Percentiles rank a stretch among this genome's conserved stretches.
These are phyloP conservation scores for Citeromyces matritensis DNA, from an alignment of 805 yeast genomes.

Conservation along the genomic window DNA sequence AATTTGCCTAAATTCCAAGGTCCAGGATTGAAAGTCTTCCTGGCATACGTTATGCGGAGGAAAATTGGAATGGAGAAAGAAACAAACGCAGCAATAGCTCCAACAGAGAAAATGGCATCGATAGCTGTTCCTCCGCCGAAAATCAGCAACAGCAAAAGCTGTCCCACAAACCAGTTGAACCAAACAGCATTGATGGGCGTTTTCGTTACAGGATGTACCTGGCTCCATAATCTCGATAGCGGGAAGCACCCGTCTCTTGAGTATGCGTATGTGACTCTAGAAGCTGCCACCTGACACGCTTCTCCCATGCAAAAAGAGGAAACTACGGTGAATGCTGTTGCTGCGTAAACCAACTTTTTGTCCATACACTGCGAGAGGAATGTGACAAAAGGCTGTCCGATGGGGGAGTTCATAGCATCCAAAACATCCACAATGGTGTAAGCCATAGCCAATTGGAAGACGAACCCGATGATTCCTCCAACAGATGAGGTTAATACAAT, in stretches of 20 bases:
- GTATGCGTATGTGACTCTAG: constrained; percentile 53
- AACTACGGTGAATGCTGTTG: constrained; percentile 26
- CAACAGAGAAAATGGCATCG: constrained; percentile 59
- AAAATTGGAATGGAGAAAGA: constrained; percentile 54
- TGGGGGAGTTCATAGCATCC: constrained; percentile 27
- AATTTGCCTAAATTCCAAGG: constrained; percentile 51
- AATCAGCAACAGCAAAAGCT: constrained; percentile 36
- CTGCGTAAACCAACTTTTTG: constrained; percentile 21
- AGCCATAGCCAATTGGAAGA: constrained; percentile 43
- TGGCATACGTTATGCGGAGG: constrained; percentile 39
- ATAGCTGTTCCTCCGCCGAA: constrained; percentile 55
- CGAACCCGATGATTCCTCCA: constrained; percentile 42
- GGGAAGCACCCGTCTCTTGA: constrained; percentile 61
- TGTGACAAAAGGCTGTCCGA: constrained; percentile 44
- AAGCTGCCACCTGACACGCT: constrained; percentile 50
- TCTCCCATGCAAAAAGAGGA: constrained; percentile 34
- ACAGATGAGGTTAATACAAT: constrained; percentile 40
- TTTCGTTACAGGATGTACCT: constrained; percentile 32
- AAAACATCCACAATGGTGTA: constrained; percentile 40
- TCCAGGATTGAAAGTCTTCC: constrained; percentile 39
- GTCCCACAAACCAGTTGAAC: constrained; percentile 39
- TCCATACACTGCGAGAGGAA: constrained; percentile 33
- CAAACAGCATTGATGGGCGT: constrained; percentile 58
- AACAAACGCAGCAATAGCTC: constrained; percentile 54
- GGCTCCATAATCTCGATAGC: constrained; percentile 28